phyloP scores from a whole-genome alignment of 2,329 filamentous ascomycete genomes.

The Metarhizium rileyi region DNA sequence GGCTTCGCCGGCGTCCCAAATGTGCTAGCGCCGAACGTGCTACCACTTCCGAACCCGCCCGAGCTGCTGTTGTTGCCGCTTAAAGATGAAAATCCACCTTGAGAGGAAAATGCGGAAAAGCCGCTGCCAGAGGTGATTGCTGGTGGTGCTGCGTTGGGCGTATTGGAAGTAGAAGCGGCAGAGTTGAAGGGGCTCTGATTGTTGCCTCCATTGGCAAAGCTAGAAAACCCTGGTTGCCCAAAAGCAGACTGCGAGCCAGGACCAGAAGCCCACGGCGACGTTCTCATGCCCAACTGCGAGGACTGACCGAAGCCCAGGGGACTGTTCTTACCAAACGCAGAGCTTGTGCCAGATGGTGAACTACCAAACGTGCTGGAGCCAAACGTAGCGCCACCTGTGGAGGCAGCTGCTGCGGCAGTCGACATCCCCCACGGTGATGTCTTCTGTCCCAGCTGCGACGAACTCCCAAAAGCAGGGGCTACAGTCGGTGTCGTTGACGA shows the following conservation, averaged over 20 bases:
- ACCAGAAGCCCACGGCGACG: conserved; percentile 43
- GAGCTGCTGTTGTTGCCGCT: conserved; percentile 23
- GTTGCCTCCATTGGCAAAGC: conserved; percentile 25
- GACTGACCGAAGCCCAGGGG: conserved; percentile 45
- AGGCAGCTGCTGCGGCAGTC: conserved; percentile 19
- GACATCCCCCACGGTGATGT: conserved; percentile 41
- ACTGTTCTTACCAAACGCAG: conserved; percentile 40
- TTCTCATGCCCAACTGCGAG: conserved; percentile 34
- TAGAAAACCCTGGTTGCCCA: conserved; percentile 43
- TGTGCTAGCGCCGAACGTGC: conserved; percentile 25
- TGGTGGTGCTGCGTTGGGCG: conserved; percentile 14
- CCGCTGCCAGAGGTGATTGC: conserved; percentile 33
- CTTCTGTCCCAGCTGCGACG: conserved; percentile 39
- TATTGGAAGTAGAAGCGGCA: conserved; percentile 9
- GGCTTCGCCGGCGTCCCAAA: conserved; percentile 19
- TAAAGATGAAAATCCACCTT: conserved; percentile 46
- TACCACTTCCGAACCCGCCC: conserved; percentile 27
- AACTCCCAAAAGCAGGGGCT: conserved; percentile 35
- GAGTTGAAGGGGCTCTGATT: conserved; percentile 29
- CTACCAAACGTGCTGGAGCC: conserved; percentile 36
- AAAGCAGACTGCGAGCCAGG: conserved; percentile 34
- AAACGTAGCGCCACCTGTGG: conserved; percentile 29
- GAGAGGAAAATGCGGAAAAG: conserved; percentile 44
- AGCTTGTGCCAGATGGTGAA: conserved; percentile 23
- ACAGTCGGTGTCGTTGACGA: conserved; percentile 22